Conservation (phyloP, 371 early-diverging fungal species). For the Entomophthora muscae region DNA sequence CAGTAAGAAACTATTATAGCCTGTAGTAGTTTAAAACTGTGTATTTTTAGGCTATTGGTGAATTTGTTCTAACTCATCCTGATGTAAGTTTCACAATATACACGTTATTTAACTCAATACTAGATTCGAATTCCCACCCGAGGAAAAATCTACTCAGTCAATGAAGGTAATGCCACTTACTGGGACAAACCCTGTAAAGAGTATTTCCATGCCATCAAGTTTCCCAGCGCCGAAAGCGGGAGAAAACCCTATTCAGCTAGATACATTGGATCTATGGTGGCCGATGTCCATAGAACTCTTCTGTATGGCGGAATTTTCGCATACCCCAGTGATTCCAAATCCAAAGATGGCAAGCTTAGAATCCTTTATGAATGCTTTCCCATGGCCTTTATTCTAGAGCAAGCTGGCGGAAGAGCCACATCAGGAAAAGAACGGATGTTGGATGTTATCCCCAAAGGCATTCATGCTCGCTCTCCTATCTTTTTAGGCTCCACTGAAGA, state of each 20-base stretch:
- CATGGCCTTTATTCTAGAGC: constrained; percentile 87
- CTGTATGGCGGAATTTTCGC: constrained; percentile 86
- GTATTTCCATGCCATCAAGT: constrained; percentile 77
- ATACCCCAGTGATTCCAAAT: constrained; percentile 71
- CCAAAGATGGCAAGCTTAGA: constrained; percentile 83
- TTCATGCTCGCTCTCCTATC: constrained; percentile 84
- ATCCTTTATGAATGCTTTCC: constrained; percentile 96
- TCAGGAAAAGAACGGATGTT: constrained; percentile 69
- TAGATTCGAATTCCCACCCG: constrained; percentile 58
- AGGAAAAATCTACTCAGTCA: constrained; percentile 94
- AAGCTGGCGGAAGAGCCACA: constrained; percentile 86
- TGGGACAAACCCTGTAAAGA: constrained; percentile 77
- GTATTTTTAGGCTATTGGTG: constrained; percentile 64
- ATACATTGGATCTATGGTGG: constrained; percentile 97
- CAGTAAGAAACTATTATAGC: too few relatives aligned
- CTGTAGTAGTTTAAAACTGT: too few relatives aligned
- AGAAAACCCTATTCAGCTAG: constrained; percentile 88
- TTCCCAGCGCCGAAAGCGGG: constrained; percentile 32
- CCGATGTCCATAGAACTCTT: constrained; percentile 94
- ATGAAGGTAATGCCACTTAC: constrained; percentile 90
- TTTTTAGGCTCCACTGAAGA: constrained; percentile 85
- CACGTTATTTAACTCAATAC: background rate
- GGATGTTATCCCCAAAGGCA: constrained; percentile 68
- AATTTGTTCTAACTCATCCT: constrained; percentile 88
- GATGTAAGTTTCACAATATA: constrained; percentile 11